phyloP scores from a whole-genome alignment of 169 alveolate genomes.

The Eimeria praecox region DNA sequence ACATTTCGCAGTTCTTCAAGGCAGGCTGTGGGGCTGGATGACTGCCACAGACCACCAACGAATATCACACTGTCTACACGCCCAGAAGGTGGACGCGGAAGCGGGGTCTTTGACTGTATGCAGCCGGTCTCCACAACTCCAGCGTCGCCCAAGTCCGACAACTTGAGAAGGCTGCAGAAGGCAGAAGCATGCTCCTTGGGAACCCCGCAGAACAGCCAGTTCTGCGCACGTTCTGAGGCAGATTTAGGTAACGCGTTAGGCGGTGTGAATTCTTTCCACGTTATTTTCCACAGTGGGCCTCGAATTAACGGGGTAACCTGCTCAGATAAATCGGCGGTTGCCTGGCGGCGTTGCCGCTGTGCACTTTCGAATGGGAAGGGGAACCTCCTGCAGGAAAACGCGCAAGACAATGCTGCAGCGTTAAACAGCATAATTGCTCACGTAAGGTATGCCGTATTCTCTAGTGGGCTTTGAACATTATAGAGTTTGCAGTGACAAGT shows the following conservation, averaged over 20 bases:
- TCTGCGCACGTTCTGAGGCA: not conserved
- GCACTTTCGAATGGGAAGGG: conserved; percentile 27
- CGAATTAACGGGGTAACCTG: not conserved
- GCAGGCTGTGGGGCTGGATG: conserved; percentile 19
- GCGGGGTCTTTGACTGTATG: not conserved
- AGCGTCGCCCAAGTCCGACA: not conserved
- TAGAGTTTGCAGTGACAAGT: not conserved
- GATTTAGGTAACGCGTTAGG: not conserved
- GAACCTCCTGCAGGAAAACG: conserved; percentile 16
- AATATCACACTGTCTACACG: conserved; percentile 17
- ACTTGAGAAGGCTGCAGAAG: conserved; percentile 1
- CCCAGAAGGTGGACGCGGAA: conserved; percentile 4
- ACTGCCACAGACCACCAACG: conserved; percentile 59
- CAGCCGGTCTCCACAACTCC: not conserved
- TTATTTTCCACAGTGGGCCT: conserved; percentile 26
- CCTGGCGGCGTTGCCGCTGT: not conserved
- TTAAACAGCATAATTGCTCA: not conserved
- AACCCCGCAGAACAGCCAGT: conserved; percentile 68
- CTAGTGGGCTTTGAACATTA: not conserved
- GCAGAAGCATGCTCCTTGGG: conserved; percentile 22
- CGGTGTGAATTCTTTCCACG: conserved; percentile 1
- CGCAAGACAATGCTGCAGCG: not conserved
- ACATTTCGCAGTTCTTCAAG: conserved; percentile 21
- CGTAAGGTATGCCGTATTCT: not conserved
- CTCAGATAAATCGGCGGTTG: not conserved